phyloP scores from a whole-genome alignment of 768 basidiomycete species.

The Fomitopsis serialis region DNA sequence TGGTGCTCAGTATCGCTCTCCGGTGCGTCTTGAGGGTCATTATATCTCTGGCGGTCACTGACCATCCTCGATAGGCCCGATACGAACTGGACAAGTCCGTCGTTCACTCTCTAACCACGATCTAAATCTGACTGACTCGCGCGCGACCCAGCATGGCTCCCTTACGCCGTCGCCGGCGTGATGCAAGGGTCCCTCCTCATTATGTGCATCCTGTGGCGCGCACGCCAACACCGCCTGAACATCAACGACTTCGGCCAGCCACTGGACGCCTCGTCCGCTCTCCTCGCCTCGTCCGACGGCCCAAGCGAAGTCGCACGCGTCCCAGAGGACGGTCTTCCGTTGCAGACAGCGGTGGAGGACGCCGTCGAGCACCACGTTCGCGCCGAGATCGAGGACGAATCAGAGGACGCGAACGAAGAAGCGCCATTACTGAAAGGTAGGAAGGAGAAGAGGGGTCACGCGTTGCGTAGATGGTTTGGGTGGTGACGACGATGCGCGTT shows the following conservation, averaged over 20 bases:
- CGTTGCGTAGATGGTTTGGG: too few relatives aligned
- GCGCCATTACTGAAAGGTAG: slow-evolving; percentile 7
- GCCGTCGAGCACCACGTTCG: slow-evolving; percentile 17
- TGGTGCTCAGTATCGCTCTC: slow-evolving; percentile 78
- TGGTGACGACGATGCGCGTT: too few relatives aligned
- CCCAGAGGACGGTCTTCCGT: slow-evolving; percentile 3
- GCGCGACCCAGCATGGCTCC: slow-evolving; percentile 59
- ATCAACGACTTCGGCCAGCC: slow-evolving; percentile 89
- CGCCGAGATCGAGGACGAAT: neutral
- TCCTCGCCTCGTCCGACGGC: too few relatives aligned
- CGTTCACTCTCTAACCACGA: neutral
- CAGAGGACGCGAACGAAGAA: neutral
- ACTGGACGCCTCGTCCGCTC: slow-evolving; percentile 17
- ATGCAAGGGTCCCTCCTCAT: slow-evolving; percentile 79
- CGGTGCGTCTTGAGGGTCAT: slow-evolving; percentile 33
- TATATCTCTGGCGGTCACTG: neutral
- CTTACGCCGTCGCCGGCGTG: slow-evolving; percentile 73
- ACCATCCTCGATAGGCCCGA: slow-evolving; percentile 45
- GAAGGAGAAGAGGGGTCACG: too few relatives aligned
- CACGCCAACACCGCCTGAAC: slow-evolving; percentile 64
- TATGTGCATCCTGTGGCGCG: slow-evolving; percentile 86
- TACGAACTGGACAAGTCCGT: slow-evolving; percentile 80
- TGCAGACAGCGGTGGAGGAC: slow-evolving; percentile 12
- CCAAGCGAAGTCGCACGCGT: too few relatives aligned
- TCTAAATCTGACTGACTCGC: neutral